Evolutionary conservation across 495 filamentous ascomycete genomes (phyloP).

Genomic region (Neurospora tetrasperma): DNA sequence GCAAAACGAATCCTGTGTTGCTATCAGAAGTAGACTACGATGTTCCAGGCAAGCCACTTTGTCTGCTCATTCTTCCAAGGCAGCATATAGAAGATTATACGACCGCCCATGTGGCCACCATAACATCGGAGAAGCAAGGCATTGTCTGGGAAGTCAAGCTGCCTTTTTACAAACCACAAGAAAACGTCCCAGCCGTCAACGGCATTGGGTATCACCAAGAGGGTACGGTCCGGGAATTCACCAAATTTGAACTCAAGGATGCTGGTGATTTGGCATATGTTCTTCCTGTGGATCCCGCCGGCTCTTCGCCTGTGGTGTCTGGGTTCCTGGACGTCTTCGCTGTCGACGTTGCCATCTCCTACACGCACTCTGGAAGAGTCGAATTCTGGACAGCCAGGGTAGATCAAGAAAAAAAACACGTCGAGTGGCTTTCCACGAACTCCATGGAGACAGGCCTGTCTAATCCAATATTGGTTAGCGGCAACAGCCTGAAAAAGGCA

Average conservation of each 20-base stretch:
- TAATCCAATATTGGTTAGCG: slow-evolving; percentile 69
- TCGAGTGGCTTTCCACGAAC: slow-evolving; percentile 79
- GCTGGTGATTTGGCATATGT: slow-evolving; percentile 73
- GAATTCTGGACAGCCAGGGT: slow-evolving; percentile 82
- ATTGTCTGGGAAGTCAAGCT: slow-evolving; percentile 75
- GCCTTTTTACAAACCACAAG: slow-evolving; percentile 27
- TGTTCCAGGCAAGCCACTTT: slow-evolving; percentile 63
- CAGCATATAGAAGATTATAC: slow-evolving; percentile 41
- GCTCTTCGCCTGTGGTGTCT: slow-evolving; percentile 57
- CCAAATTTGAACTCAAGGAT: slow-evolving; percentile 58
- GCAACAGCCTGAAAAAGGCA: slow-evolving; percentile 77
- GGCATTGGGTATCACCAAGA: slow-evolving; percentile 18
- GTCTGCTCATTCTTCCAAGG: slow-evolving; percentile 67
- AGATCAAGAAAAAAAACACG: slow-evolving; percentile 39
- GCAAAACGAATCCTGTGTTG: slow-evolving; percentile 41
- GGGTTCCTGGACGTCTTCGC: slow-evolving; percentile 83
- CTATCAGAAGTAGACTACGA: slow-evolving; percentile 51
- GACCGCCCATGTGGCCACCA: slow-evolving; percentile 63
- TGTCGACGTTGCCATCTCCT: slow-evolving; percentile 79
- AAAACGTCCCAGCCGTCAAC: slow-evolving; percentile 16
- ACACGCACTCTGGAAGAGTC: slow-evolving; percentile 64
- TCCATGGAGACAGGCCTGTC: slow-evolving; percentile 70
- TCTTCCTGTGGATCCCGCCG: slow-evolving; percentile 82
- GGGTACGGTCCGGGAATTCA: slow-evolving; percentile 52
- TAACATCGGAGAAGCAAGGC: slow-evolving; percentile 72